Conservation (phyloP, 2,329 filamentous ascomycete species). For the Paecilomyces variotii region DNA sequence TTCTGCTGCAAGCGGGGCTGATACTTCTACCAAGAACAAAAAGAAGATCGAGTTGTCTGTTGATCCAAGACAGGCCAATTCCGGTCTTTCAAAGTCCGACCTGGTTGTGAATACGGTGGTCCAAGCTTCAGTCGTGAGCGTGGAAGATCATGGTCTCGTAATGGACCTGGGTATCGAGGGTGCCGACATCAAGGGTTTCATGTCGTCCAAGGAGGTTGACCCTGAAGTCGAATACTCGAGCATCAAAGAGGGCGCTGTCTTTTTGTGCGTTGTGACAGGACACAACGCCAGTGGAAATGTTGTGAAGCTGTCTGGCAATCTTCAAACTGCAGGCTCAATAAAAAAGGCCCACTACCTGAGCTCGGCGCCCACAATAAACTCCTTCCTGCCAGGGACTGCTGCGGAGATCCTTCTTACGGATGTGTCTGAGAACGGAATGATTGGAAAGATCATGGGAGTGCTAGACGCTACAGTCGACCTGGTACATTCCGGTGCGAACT, state of each 20-base stretch:
- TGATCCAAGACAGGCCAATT: constrained; percentile 70
- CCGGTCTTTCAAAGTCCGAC: constrained; percentile 62
- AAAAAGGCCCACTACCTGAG: constrained; percentile 59
- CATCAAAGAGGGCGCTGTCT: constrained; percentile 73
- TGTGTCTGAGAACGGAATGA: constrained; percentile 63
- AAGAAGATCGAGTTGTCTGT: constrained; percentile 82
- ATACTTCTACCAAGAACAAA: constrained; percentile 56
- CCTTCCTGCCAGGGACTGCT: constrained; percentile 84
- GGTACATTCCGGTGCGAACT: constrained; percentile 74
- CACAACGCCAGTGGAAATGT: constrained; percentile 72
- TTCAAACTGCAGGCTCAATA: constrained; percentile 59
- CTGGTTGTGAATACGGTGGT: constrained; percentile 68
- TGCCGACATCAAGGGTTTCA: constrained; percentile 65
- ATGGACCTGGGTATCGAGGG: constrained; percentile 81
- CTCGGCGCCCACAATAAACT: constrained; percentile 77
- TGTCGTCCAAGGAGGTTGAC: constrained; percentile 76
- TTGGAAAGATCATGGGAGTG: constrained; percentile 85
- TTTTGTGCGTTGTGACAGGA: constrained; percentile 72
- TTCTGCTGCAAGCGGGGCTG: constrained; percentile 57
- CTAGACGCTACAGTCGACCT: constrained; percentile 85
- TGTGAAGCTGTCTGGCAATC: constrained; percentile 72
- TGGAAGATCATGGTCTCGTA: constrained; percentile 91
- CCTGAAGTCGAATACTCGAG: constrained; percentile 54
- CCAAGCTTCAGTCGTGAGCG: constrained; percentile 80
- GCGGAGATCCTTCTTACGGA: constrained; percentile 79